Base-by-base conservation (phyloP, 768 basidiomycete genomes). In the Ramaria rubella region DNA sequence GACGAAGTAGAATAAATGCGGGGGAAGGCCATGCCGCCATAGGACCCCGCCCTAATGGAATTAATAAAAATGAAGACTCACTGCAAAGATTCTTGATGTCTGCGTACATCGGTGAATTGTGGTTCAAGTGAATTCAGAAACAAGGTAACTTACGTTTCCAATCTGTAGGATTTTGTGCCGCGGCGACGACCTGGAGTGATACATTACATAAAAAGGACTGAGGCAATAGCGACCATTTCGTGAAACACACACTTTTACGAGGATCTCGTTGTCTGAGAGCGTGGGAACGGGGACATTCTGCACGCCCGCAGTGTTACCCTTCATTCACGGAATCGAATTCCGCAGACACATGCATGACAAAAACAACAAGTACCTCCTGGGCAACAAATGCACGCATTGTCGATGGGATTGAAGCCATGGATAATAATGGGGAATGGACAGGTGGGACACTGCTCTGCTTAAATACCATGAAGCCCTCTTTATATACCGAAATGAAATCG, bases 151-250 rank as follows among this genome's bases (percentile, higher is more conserved):
- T 24, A 54, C 52, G 52, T 40, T 52, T 52, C 51, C 51, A 52
- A 21, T 52, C 51, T 15, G 51, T 52, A 38, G 51, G 51, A 19
- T 52, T 52, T 40, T 52, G 51, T 3, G 51, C 51, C n/a, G 38
- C 34, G n/a, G 51, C 51, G 1, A 29, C 23, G 8, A 36, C 31
- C 51, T 52, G 21, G 15, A n/a, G 6, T n/a, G 23, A 23, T 17
- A 52, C 21, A 19, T 23, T 11, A 15, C 6, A 8, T 19, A 36
- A 4, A 9, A 24, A 24, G 43, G 7, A 45, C 9, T 45, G 43
- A 9, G 9, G 9, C n/a, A 24, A 45, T 45, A 7, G 24, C 24
- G 36, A 38, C 36, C 11, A 14, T 26, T 51, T 3, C 12, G 26
- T 51, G 23, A 24, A 51, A 27, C n/a, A 24, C 34, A 27, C 23